These are phyloP conservation scores for Arthrinium phaeospermum DNA, from an alignment of 2,329 filamentous ascomycete species.

Conservation along the genomic window DNA sequence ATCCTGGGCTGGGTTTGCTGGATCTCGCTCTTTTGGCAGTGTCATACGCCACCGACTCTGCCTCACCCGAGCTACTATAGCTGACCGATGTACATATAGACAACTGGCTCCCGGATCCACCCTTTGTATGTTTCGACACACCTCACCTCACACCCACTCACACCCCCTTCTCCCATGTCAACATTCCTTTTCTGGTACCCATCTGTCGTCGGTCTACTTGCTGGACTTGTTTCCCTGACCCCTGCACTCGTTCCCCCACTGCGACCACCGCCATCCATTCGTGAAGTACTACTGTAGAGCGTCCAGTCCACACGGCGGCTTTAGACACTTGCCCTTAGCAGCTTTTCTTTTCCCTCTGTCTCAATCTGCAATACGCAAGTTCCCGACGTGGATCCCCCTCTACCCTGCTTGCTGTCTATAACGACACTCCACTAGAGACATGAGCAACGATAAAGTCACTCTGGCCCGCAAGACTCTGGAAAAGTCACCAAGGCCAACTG, in stretches of 20 bases:
- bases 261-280: slow-evolving; percentile 32
- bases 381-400: slow-evolving; percentile 44
- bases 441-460: slow-evolving; percentile 46
- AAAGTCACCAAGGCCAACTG: slow-evolving; percentile 44
- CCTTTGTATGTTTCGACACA: slow-evolving; percentile 36
- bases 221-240: slow-evolving; percentile 35
- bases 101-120: slow-evolving; percentile 39
- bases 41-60: slow-evolving; percentile 31
- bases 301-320: slow-evolving; percentile 33
- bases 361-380: slow-evolving; percentile 38
- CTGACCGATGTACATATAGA: slow-evolving; percentile 40
- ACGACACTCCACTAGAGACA: slow-evolving; percentile 43
- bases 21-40: background rate
- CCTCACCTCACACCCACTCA: slow-evolving; percentile 27
- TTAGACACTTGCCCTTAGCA: slow-evolving; percentile 34
- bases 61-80: slow-evolving; percentile 36
- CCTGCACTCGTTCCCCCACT: slow-evolving; percentile 36
- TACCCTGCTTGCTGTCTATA: slow-evolving; percentile 37
- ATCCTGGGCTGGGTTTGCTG: slow-evolving; percentile 15
- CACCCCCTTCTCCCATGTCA: slow-evolving; percentile 36
- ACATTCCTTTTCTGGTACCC: slow-evolving; percentile 33
- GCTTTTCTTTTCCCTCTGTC: slow-evolving; percentile 34
- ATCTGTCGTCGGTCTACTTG: slow-evolving; percentile 32
- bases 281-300: slow-evolving; percentile 23
- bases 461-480: slow-evolving; percentile 43